These are phyloP conservation scores for Coemansia sp. DNA, from an alignment of 192 early-diverging fungal species.

Conservation along the genomic window DNA sequence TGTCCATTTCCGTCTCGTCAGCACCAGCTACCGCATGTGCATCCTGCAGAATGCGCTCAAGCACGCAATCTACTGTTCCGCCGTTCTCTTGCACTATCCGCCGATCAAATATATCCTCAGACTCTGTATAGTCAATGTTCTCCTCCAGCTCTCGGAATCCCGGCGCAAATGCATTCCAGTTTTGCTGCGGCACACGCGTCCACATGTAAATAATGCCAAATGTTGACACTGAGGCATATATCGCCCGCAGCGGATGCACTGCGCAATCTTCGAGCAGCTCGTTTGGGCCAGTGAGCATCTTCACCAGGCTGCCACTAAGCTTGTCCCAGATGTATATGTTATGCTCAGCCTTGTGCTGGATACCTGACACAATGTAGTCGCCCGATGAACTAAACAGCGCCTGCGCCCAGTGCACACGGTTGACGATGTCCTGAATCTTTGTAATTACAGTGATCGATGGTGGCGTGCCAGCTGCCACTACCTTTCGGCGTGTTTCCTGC, in stretches of 20 bases:
- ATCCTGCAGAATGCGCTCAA: constrained; percentile 17
- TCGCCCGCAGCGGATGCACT: constrained; percentile 84
- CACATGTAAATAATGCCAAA: constrained; percentile 87
- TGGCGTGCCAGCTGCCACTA: constrained; percentile 8
- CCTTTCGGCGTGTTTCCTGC: constrained; percentile 5
- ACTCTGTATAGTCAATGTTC: constrained; percentile 90
- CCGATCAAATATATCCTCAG: constrained; percentile 90
- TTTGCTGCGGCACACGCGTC: constrained; percentile 71
- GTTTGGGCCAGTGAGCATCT: constrained; percentile 87
- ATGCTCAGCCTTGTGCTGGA: constrained; percentile 82
- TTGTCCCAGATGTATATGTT: constrained; percentile 96
- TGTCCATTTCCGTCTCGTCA: constrained; percentile 19
- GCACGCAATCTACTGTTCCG: constrained; percentile 22
- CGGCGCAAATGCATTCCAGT: constrained; percentile 93
- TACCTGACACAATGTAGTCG: constrained; percentile 83
- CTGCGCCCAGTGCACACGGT: constrained; percentile 85
- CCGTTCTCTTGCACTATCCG: constrained; percentile 14
- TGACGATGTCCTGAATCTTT: constrained; percentile 89
- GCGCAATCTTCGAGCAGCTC: constrained; percentile 72
- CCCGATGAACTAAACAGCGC: constrained; percentile 84
- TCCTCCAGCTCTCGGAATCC: constrained; percentile 92
- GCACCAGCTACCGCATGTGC: not conserved
- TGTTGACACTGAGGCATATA: constrained; percentile 76
- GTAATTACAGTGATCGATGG: constrained; percentile 44
- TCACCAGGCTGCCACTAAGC: constrained; percentile 74